phyloP scores from a whole-genome alignment of 371 early-diverging fungal genomes.

The Mucor racemosus region DNA sequence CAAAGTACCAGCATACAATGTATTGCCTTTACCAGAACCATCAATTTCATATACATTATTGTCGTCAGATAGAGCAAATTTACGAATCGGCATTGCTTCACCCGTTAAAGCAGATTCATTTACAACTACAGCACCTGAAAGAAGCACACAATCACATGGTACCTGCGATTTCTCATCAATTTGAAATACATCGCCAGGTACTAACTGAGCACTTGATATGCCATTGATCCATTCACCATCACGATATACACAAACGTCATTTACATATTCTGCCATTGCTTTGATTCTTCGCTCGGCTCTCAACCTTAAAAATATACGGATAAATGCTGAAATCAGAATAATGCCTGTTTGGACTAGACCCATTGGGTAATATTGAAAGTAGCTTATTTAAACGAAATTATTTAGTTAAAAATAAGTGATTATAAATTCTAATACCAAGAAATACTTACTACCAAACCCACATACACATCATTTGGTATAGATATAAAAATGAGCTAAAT shows the following conservation, averaged over 20 bases:
- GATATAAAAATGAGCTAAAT: constrained; percentile 70
- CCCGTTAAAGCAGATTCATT: constrained; percentile 88
- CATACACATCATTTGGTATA: constrained; percentile 76
- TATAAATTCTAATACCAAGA: constrained; percentile 20
- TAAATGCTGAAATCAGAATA: constrained; percentile 65
- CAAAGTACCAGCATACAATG: constrained; percentile 69
- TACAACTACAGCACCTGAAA: constrained; percentile 74
- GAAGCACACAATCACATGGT: constrained; percentile 69
- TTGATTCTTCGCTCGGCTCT: constrained; percentile 66
- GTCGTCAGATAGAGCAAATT: constrained; percentile 67
- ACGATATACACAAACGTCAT: constrained; percentile 49
- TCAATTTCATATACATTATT: constrained; percentile 31
- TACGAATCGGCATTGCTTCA: constrained; percentile 87
- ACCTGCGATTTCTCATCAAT: constrained; percentile 38
- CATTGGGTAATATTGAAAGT: constrained; percentile 71
- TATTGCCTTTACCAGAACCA: constrained; percentile 51
- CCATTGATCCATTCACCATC: constrained; percentile 59
- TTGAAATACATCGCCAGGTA: constrained; percentile 69
- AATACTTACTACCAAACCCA: constrained; percentile 60
- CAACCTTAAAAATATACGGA: constrained; percentile 63
- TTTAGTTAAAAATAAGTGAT: not conserved
- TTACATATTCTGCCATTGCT: constrained; percentile 59
- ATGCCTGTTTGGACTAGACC: constrained; percentile 71
- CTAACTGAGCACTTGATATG: constrained; percentile 55
- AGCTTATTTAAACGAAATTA: constrained; percentile 20